phyloP scores from a whole-genome alignment of 768 basidiomycete genomes.

The Kwoniella dendrophila region DNA sequence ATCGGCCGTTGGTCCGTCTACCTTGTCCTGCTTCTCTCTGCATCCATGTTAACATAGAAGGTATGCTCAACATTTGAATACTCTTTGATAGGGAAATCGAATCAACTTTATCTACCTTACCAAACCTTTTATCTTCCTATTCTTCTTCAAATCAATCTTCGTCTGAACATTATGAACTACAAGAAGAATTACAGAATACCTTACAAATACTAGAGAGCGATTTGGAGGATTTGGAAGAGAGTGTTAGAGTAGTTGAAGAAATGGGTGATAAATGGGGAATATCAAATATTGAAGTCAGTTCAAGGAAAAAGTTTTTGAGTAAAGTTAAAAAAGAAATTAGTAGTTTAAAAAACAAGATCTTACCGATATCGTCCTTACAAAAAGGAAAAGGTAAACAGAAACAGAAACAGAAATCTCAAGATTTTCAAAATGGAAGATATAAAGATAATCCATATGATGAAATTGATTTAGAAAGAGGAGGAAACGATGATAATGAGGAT shows the following conservation, averaged over 20 bases:
- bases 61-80: too few species aligned
- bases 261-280: constrained; percentile 86
- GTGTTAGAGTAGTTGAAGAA: constrained; percentile 85
- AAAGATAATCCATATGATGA: constrained; percentile 38
- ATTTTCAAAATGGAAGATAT: constrained; percentile 17
- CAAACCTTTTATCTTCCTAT: constrained; percentile 26
- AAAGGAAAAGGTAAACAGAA: neutral
- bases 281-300: constrained; percentile 72
- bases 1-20: too few species aligned
- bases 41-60: too few species aligned
- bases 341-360: constrained; percentile 23
- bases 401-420: constrained; percentile 27
- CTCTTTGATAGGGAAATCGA: constrained; percentile 53
- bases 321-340: constrained; percentile 74
- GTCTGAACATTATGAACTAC: constrained; percentile 33
- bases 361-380: too few species aligned
- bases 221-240: constrained; percentile 89
- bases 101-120: constrained; percentile 26
- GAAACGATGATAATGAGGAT: constrained; percentile 17
- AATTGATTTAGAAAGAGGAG: constrained; percentile 24
- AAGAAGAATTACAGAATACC: constrained; percentile 70
- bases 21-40: too few species aligned
- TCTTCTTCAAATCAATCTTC: constrained; percentile 15
- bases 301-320: constrained; percentile 74
- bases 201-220: constrained; percentile 80